Conservation (phyloP, 352 stramenopile species). For the Hyaloperonospora brassicae region DNA sequence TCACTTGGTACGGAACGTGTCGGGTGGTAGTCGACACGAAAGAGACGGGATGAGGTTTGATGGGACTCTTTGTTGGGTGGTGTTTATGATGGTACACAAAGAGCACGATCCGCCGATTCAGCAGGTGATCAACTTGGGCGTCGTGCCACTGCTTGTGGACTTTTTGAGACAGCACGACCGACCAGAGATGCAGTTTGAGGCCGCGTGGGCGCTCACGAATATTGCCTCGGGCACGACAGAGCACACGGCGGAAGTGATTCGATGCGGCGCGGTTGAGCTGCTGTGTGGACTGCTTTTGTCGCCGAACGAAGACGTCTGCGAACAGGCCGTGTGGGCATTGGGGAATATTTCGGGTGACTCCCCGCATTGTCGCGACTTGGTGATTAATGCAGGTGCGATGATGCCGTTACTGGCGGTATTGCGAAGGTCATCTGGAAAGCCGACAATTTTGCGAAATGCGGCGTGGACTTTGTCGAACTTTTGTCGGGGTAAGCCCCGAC, state of each 20-base stretch:
- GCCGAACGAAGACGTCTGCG: constrained; percentile 96
- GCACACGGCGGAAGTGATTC: constrained; percentile 97
- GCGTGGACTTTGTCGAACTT: constrained; percentile 99
- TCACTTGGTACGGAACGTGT: constrained; percentile 76
- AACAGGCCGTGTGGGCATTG: constrained; percentile 96
- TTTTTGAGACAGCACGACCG: constrained; percentile 94
- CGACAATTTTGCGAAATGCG: constrained; percentile 97
- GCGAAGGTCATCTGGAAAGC: constrained; percentile 80
- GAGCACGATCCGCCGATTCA: constrained; percentile 98
- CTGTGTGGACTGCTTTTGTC: constrained; percentile 94
- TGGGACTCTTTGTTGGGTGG: neutral
- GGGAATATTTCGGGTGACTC: constrained; percentile 99
- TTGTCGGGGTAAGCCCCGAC: constrained; percentile 90
- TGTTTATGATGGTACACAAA: constrained; percentile 21
- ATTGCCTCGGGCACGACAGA: constrained; percentile 97
- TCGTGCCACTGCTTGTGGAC: constrained; percentile 95
- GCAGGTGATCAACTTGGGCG: constrained; percentile 94
- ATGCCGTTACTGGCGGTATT: constrained; percentile 92
- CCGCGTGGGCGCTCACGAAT: constrained; percentile 99
- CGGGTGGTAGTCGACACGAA: neutral
- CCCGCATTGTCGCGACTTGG: constrained; percentile 92
- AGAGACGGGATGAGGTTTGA: neutral
- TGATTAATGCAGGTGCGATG: constrained; percentile 92
- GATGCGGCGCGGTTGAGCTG: constrained; percentile 93
- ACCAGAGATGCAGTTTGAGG: constrained; percentile 95